These are phyloP conservation scores for Saccharomycopsis hybrid DNA, from an alignment of 1,139 yeast genomes.

Conservation along the genomic window DNA sequence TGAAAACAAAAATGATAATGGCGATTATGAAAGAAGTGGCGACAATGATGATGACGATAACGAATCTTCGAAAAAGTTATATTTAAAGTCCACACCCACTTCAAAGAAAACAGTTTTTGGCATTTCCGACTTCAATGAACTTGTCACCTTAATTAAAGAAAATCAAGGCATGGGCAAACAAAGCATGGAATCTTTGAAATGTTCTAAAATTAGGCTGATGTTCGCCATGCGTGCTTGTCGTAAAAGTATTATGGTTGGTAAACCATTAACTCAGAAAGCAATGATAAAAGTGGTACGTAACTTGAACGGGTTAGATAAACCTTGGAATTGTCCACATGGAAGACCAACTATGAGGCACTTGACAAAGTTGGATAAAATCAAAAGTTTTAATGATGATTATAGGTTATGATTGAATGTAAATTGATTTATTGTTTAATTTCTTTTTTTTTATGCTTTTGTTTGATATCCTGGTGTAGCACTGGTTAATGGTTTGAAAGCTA, in stretches of 20 bases:
- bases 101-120: constrained; percentile 67
- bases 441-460: no score
- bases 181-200: constrained; percentile 39
- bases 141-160: constrained; percentile 53
- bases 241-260: constrained; percentile 90
- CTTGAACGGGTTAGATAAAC: constrained; percentile 70
- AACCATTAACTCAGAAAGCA: constrained; percentile 44
- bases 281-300: constrained; percentile 68
- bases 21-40: neutral
- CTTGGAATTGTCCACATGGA: constrained; percentile 99
- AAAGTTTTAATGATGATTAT: constrained; percentile 39
- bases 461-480: neutral
- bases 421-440: no score
- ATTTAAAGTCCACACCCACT: constrained; percentile 59
- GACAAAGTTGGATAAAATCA: constrained; percentile 51
- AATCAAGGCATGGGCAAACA: constrained; percentile 28
- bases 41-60: constrained; percentile 2
- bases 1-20: no score
- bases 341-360: constrained; percentile 94
- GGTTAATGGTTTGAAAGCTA: no score
- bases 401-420: neutral
- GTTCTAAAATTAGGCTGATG: constrained; percentile 75
- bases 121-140: constrained; percentile 64
- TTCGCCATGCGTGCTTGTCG: constrained; percentile 95
- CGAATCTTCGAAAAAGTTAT: constrained; percentile 44